phyloP scores from a whole-genome alignment of 331 rosid genomes.

The Dryas integrifolia region DNA sequence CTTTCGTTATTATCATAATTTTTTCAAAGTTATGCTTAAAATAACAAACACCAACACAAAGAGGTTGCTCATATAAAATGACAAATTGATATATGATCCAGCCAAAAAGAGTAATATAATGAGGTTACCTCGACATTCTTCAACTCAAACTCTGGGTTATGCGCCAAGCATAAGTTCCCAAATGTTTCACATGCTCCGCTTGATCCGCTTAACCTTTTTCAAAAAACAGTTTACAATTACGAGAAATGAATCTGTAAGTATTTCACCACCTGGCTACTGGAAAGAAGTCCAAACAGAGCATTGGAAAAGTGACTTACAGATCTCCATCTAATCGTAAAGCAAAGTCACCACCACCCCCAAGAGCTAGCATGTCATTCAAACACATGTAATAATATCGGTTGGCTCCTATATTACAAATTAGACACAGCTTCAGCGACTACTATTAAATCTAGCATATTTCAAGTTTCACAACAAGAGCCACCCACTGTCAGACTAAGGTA shows the following conservation, averaged over 20 bases:
- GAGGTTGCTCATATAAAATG: not conserved
- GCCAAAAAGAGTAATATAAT: not conserved
- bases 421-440: not conserved
- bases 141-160: constrained; percentile 74
- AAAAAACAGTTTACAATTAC: constrained; percentile 25
- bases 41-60: not conserved
- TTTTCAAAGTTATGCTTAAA: not conserved
- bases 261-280: constrained; percentile 8
- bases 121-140: constrained; percentile 82
- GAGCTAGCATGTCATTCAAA: constrained; percentile 67
- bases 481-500: not conserved
- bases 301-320: constrained; percentile 55
- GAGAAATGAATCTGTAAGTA: constrained; percentile 20
- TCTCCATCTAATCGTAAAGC: constrained; percentile 87
- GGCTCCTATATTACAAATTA: constrained; percentile 51
- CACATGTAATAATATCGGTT: constrained; percentile 78
- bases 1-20: not conserved
- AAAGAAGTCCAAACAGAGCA: constrained; percentile 6
- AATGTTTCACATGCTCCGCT: constrained; percentile 90
- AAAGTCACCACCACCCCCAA: constrained; percentile 92
- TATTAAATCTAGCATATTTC: not conserved
- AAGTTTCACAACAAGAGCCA: not conserved
- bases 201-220: constrained; percentile 73
- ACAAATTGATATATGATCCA: not conserved
- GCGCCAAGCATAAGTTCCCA: constrained; percentile 83